phyloP scores from a whole-genome alignment of 2,329 filamentous ascomycete genomes.

The Chrysoporthe puriensis region DNA sequence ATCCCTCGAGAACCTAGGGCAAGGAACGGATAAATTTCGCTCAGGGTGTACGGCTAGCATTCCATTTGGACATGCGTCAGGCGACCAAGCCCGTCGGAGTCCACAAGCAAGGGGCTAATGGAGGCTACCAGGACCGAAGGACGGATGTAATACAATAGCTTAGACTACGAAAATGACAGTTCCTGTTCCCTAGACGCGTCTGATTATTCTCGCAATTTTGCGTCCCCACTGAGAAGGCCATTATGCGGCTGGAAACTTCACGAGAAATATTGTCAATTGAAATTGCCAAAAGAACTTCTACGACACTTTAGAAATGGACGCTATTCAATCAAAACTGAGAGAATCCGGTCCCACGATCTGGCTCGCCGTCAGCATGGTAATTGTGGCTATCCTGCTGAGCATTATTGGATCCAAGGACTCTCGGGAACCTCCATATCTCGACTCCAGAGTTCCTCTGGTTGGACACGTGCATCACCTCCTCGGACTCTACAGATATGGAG shows the following conservation, averaged over 20 bases:
- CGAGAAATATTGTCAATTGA: neutral
- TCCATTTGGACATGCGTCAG: neutral
- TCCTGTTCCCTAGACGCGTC: neutral
- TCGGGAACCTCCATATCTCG: neutral
- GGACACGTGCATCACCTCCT: neutral
- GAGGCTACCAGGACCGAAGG: neutral
- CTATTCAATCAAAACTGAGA: slow-evolving; percentile 10
- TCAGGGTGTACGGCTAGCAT: neutral
- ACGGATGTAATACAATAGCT: neutral
- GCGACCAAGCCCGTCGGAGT: neutral
- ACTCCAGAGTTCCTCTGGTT: neutral
- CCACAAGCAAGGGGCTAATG: neutral
- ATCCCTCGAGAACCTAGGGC: neutral
- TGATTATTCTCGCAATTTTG: neutral
- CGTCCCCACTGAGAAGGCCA: neutral
- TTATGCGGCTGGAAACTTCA: neutral
- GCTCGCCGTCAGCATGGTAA: neutral
- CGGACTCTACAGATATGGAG: neutral
- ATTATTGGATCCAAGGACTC: neutral
- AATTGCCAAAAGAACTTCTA: neutral
- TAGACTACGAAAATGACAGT: neutral
- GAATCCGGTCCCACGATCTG: neutral
- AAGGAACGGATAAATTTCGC: neutral
- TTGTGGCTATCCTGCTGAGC: neutral
- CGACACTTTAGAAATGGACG: neutral